Conservation (phyloP, 2,329 filamentous ascomycete genomes). For the Ceratocystiopsis sp. region DNA sequence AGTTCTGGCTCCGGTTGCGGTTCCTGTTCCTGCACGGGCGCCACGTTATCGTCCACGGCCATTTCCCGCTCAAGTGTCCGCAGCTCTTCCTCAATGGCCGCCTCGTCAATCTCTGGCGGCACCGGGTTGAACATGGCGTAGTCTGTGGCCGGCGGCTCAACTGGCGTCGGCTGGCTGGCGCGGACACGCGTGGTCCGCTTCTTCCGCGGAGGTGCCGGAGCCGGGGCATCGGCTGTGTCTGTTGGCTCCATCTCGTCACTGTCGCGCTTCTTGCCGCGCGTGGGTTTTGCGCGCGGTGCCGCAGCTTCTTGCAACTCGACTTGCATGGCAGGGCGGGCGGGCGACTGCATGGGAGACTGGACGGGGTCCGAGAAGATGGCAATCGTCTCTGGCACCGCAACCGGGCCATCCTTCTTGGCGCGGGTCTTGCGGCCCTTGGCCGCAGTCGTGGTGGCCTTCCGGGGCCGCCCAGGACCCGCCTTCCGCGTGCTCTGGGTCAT, state of each 20-base stretch:
- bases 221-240: constrained; percentile 19
- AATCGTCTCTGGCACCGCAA: constrained; percentile 24
- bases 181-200: constrained; percentile 38
- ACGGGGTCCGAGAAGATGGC: too few species aligned
- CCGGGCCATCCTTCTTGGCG: constrained; percentile 35
- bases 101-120: constrained; percentile 27
- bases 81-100: constrained; percentile 33
- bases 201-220: constrained; percentile 40
- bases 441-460: constrained; percentile 29
- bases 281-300: too few species aligned
- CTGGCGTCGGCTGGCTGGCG: constrained; percentile 21
- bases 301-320: background rate
- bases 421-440: constrained; percentile 28
- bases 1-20: constrained; percentile 16
- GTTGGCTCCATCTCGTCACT: constrained; percentile 42
- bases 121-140: constrained; percentile 37
- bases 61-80: constrained; percentile 31
- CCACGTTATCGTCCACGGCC: constrained; percentile 13
- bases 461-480: constrained; percentile 29
- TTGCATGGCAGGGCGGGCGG: constrained; percentile 12
- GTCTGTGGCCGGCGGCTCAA: constrained; percentile 12
- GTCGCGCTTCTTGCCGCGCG: constrained; percentile 42
- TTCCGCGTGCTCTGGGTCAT: constrained; percentile 37
- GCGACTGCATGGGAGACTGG: constrained; percentile 10
- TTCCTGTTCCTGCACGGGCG: constrained; percentile 12